Conservation (phyloP, 2,329 filamentous ascomycete species). For the Elsinoe arachidis region DNA sequence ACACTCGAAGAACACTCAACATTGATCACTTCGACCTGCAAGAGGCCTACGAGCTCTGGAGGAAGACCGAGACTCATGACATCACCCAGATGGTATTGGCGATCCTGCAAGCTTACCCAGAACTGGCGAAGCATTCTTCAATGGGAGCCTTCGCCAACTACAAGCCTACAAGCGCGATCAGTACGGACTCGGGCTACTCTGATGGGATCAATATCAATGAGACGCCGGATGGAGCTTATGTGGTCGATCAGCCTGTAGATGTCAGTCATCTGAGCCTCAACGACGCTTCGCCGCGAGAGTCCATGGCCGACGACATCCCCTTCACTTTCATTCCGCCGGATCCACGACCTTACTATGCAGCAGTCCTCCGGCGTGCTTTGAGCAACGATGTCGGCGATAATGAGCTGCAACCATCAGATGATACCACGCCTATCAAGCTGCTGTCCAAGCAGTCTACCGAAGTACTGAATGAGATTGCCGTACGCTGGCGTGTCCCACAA, state of each 20-base stretch:
- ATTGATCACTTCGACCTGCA: slow-evolving; percentile 84
- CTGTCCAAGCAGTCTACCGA: slow-evolving; percentile 72
- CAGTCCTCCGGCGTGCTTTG: slow-evolving; percentile 69
- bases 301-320: slow-evolving; percentile 43
- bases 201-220: slow-evolving; percentile 26
- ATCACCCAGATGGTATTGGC: slow-evolving; percentile 90
- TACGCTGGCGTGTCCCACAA: slow-evolving; percentile 82
- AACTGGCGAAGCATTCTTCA: slow-evolving; percentile 69
- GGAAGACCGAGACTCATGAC: slow-evolving; percentile 76
- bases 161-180: slow-evolving; percentile 20
- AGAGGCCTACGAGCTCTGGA: slow-evolving; percentile 83
- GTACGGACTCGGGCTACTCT: slow-evolving; percentile 33
- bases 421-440: slow-evolving; percentile 43
- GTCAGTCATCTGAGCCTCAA: slow-evolving; percentile 57
- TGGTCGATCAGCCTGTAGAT: slow-evolving; percentile 60
- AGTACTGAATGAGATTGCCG: slow-evolving; percentile 72
- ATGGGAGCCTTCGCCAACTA: slow-evolving; percentile 42
- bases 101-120: slow-evolving; percentile 76
- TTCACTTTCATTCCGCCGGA: slow-evolving; percentile 89
- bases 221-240: slow-evolving; percentile 41
- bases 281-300: slow-evolving; percentile 35
- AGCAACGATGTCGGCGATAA: slow-evolving; percentile 50
- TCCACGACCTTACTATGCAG: slow-evolving; percentile 72
- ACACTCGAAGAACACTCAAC: slow-evolving; percentile 65
- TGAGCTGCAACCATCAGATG: slow-evolving; percentile 42